A percentile compares a stretch with the other conserved stretches of the same genome.
phyloP scores from a whole-genome alignment of 805 yeast species.

The Yarrowia sp. region DNA sequence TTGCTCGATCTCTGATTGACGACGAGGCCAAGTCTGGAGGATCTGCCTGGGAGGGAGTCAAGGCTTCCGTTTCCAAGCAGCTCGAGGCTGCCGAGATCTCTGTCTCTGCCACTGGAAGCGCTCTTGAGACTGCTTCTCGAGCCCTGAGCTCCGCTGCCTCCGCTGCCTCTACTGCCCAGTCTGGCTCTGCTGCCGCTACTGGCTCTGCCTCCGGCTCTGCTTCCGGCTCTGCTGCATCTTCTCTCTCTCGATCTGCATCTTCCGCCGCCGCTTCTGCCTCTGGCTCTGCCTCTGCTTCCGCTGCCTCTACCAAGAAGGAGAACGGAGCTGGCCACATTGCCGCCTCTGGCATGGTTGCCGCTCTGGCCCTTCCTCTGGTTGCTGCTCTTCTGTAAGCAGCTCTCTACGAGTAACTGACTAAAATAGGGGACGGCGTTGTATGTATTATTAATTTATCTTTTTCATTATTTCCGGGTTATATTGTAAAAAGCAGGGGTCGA shows the following conservation, averaged over 20 bases:
- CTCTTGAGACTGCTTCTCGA: not conserved
- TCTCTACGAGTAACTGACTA: not conserved
- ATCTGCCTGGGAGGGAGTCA: conserved; percentile 1
- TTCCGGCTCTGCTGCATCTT: not conserved
- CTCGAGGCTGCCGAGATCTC: conserved; percentile 9
- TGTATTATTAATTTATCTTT: conserved; percentile 8
- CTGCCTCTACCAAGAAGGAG: conserved; percentile 2
- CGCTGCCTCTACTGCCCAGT: conserved; percentile 14
- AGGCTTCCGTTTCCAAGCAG: conserved; percentile 19
- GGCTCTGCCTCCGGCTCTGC: conserved; percentile 1
- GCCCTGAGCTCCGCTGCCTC: conserved; percentile 11
- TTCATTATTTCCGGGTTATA: not conserved
- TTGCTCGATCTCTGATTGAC: conserved; percentile 16
- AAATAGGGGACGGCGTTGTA: not conserved
- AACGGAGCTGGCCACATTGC: conserved; percentile 12
- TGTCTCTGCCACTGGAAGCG: not conserved
- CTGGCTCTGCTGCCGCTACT: conserved; percentile 16
- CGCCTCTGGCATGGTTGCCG: conserved; percentile 14
- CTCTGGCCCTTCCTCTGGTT: conserved; percentile 25
- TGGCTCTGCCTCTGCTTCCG: not conserved
- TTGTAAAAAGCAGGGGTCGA: not conserved
- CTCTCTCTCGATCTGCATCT: not conserved
- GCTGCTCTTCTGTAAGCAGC: conserved; percentile 21
- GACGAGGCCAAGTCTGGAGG: conserved; percentile 27
- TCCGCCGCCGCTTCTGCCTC: not conserved